Evolutionary conservation across 2,329 filamentous ascomycete species (phyloP), one percentile per base, ranked within the genome.

Genomic region (Neofusicoccum parvum): DNA sequence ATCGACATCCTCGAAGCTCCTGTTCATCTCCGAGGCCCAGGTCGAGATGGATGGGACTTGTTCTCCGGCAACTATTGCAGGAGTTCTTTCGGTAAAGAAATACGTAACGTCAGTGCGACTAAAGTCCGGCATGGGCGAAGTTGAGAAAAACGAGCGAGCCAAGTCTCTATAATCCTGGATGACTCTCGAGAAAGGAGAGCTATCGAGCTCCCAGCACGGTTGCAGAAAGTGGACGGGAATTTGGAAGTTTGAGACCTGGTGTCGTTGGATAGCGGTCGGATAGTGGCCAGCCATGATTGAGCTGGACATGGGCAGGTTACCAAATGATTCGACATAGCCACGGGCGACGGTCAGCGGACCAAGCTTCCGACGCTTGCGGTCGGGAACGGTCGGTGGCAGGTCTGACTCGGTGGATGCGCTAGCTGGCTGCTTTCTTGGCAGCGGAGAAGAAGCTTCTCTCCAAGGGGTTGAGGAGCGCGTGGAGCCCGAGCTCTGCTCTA

Each of bases 11-110:
- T 64, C 62, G 15, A 64, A 64, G 27, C 62, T 64, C 15, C 34
- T 64, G 27, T 64, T 64, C 62, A 64, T 64, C 27, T 64, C 62
- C 17, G 62, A 56, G 9, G 62, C 62, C 62, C 62, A 64, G 2
- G 50, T 54, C 6, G 62, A 64, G 2, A 54, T 49, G 20, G 50
- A 5, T 14, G 62, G 62, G 7, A 64, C 50, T 5, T 56, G 4
- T 49, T 48, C 62, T 20, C 10, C 12, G 9, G 32, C 10, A 12
- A 6, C 2, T 3, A 12, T 11, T 20, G 50, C 32, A 5, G 34
- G 15, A 14, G 43, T 7, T n/a, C 27, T 46, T 1, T 54, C 39
- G 2, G 37, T 23, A 32, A 64, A 64, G 36, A 64, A 64, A 46
- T 53, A 45, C 12, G 62, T 64, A 15, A 64, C 43, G 32, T 64